Base-by-base conservation (phyloP, 805 yeast species). In the Yarrowia sp. region DNA sequence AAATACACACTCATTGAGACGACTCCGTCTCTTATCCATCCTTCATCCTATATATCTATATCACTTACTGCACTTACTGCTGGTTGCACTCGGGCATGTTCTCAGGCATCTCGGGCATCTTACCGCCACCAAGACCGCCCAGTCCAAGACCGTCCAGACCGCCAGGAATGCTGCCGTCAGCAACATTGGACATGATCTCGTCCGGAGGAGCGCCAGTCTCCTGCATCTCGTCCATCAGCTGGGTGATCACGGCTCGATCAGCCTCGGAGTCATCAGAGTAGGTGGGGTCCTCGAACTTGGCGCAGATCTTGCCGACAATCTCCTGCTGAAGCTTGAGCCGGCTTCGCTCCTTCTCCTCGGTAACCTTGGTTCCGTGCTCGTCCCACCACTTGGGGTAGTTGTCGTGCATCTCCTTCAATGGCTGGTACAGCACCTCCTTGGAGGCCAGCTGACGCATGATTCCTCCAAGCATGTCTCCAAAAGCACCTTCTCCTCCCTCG, bases 351-450 rank as follows among this genome's bases (percentile, higher is more conserved):
- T 80, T 85, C 2, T 77, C 79, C 12, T 59, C 68, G 35, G 58
- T 52, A 11, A 87, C 75, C 45, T 75, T 76, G 9, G 81, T 83
- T 65, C 81, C 80, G 71, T 89, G 83, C 59, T 84, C 85, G 55
- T 79, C 78, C 71, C 94, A 81, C 88, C 91, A 94, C 36, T 77
- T 83, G 2, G 92, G 90, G 76, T 87, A 91, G 75, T 90, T 91
- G 12, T 81, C 79, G 72, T 88, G 86, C 76, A 93, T 82, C 70
- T 92, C 97, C 74, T 88, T 89, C 79, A 94, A 83, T 2, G 98
- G 97, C 73, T 89, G 97, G 75, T 91, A 93, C 46, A 94, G 82
- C 22, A 93, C 90, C 69, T 89, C 93, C 75, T 92, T 94, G 5
- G 95, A 86, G 8, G 95, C 86, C 76, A 94, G 83, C 75, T 92